phyloP scores from a whole-genome alignment of 352 stramenopile species.

The Sclerospora graminicola region DNA sequence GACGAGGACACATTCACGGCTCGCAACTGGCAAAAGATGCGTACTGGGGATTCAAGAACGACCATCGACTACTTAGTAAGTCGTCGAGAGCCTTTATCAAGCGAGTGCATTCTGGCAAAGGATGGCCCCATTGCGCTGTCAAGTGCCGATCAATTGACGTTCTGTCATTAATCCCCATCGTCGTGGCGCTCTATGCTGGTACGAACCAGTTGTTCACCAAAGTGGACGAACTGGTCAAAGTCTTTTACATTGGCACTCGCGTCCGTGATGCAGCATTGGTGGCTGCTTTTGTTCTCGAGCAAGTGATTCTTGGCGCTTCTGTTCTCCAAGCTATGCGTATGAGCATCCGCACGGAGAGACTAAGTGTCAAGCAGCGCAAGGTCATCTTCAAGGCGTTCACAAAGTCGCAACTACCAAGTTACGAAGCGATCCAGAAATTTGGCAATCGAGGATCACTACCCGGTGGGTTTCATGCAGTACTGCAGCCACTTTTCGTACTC shows the following conservation, averaged over 20 bases:
- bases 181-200: conserved; percentile 70
- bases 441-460: conserved; percentile 63
- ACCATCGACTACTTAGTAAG: conserved; percentile 58
- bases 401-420: conserved; percentile 69
- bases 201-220: conserved; percentile 75
- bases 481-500: conserved; percentile 71
- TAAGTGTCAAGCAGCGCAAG: conserved; percentile 75
- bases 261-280: conserved; percentile 63
- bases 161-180: conserved; percentile 55
- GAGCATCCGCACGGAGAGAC: conserved; percentile 68
- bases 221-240: conserved; percentile 67
- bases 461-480: conserved; percentile 55
- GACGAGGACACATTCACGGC: conserved; percentile 57
- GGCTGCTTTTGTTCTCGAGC: conserved; percentile 67
- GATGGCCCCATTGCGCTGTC: conserved; percentile 60
- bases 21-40: conserved; percentile 68
- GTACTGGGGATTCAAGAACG: conserved; percentile 79
- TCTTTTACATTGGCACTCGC: conserved; percentile 66
- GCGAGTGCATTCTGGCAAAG: conserved; percentile 55
- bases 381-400: conserved; percentile 82
- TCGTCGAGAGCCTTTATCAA: conserved; percentile 70
- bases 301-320: conserved; percentile 64
- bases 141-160: conserved; percentile 77
- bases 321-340: conserved; percentile 77
- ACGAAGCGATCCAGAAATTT: conserved; percentile 78